These are phyloP conservation scores for Chimonanthus salicifolius DNA, from an alignment of 164 flowering plant species.

Conservation along the genomic window DNA sequence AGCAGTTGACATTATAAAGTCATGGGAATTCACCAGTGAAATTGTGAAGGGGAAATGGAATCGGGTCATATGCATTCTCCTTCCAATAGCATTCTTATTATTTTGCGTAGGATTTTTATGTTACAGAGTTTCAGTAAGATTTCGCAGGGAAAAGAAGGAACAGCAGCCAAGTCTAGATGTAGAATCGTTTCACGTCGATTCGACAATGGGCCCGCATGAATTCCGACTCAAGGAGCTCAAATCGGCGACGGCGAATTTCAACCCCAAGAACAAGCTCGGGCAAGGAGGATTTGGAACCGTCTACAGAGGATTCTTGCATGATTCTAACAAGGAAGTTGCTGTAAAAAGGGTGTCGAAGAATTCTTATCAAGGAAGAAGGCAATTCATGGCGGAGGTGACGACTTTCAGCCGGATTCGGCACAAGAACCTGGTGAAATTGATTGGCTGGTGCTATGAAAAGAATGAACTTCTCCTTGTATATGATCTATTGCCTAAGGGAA, in stretches of 20 bases:
- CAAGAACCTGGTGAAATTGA: conserved; percentile 7
- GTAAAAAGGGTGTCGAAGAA: conserved; percentile 31
- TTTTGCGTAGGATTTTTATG: background rate
- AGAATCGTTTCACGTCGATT: conserved; percentile 16
- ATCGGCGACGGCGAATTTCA: conserved; percentile 16
- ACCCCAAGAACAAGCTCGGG: conserved; percentile 18
- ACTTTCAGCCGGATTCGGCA: conserved; percentile 6
- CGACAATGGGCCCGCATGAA: conserved; percentile 21
- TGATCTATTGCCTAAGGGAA: conserved; percentile 1
- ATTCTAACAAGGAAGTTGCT: conserved; percentile 13
- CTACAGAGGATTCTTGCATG: conserved; percentile 27
- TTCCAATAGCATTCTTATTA: background rate
- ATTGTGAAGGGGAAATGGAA: conserved; percentile 7
- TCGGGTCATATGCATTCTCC: background rate
- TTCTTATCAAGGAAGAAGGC: conserved; percentile 36
- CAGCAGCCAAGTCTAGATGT: conserved; percentile 1
- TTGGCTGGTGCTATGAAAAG: conserved; percentile 6
- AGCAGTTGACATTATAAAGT: conserved; percentile 37
- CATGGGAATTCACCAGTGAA: conserved; percentile 34
- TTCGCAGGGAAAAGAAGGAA: background rate
- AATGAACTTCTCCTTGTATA: conserved; percentile 1
- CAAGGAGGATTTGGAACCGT: conserved; percentile 31
- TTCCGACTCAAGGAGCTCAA: conserved; percentile 16
- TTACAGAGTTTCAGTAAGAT: background rate
- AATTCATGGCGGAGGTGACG: conserved; percentile 18